Evolutionary conservation across 2,329 filamentous ascomycete species (phyloP).

Genomic region (Talaromyces sp.): DNA sequence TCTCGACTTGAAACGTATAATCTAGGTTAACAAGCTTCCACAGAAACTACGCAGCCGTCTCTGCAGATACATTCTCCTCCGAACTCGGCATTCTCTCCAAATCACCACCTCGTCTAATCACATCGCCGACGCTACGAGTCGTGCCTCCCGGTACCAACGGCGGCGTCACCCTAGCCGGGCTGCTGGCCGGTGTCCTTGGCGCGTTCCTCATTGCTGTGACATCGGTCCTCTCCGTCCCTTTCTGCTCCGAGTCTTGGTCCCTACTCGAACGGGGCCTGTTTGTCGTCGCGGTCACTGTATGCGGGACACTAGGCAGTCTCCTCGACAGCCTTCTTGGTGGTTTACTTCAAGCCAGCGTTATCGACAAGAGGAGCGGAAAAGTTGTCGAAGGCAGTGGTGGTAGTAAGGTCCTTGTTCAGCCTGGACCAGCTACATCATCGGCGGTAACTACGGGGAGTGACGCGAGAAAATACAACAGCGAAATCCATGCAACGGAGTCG

Average conservation of each 20-base stretch:
- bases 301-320: slow-evolving; percentile 75
- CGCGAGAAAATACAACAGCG: slow-evolving; percentile 23
- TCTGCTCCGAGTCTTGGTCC: slow-evolving; percentile 49
- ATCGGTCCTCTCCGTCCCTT: slow-evolving; percentile 64
- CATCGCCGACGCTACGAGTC: slow-evolving; percentile 67
- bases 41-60: slow-evolving; percentile 81
- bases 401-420: slow-evolving; percentile 47
- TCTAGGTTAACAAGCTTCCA: slow-evolving; percentile 1
- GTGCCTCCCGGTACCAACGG: slow-evolving; percentile 93
- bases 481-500: slow-evolving; percentile 29
- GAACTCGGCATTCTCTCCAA: slow-evolving; percentile 88
- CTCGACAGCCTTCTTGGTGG: slow-evolving; percentile 86
- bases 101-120: slow-evolving; percentile 76
- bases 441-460: slow-evolving; percentile 20
- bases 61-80: slow-evolving; percentile 90
- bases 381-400: slow-evolving; percentile 85
- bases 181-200: slow-evolving; percentile 69
- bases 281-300: slow-evolving; percentile 58
- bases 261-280: slow-evolving; percentile 49
- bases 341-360: slow-evolving; percentile 77
- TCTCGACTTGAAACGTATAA: neutral
- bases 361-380: slow-evolving; percentile 77
- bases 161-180: slow-evolving; percentile 73
- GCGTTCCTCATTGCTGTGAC: slow-evolving; percentile 66
- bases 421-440: slow-evolving; percentile 27